phyloP scores from a whole-genome alignment of 2,329 filamentous ascomycete genomes.

The Penicillium olsonii region DNA sequence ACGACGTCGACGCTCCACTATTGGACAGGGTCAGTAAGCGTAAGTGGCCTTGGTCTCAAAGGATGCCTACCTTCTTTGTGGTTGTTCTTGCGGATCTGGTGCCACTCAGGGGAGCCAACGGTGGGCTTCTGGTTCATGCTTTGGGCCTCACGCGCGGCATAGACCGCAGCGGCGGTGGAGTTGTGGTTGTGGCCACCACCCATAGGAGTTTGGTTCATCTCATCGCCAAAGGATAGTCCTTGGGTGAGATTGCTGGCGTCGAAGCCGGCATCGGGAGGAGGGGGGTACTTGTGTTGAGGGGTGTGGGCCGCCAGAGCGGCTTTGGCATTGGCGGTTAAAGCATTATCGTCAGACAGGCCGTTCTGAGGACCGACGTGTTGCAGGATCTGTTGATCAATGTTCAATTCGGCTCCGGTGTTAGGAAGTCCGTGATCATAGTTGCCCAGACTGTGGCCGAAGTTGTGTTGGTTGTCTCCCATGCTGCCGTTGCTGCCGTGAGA shows the following conservation, averaged over 20 bases:
- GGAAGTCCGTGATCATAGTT: slow-evolving; percentile 44
- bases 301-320: slow-evolving; percentile 49
- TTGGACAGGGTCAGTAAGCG: slow-evolving; percentile 20
- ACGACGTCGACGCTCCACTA: slow-evolving; percentile 91
- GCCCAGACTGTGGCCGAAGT: slow-evolving; percentile 37
- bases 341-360: slow-evolving; percentile 51
- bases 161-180: slow-evolving; percentile 62
- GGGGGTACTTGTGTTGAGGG: slow-evolving; percentile 47
- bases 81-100: slow-evolving; percentile 94
- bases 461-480: slow-evolving; percentile 36
- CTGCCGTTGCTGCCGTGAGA: slow-evolving; percentile 44
- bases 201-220: slow-evolving; percentile 42
- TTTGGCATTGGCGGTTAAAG: slow-evolving; percentile 50
- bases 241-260: slow-evolving; percentile 40
- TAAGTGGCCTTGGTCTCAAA: not conserved
- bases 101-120: slow-evolving; percentile 97
- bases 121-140: slow-evolving; percentile 69
- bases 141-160: slow-evolving; percentile 55
- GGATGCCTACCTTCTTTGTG: slow-evolving; percentile 88
- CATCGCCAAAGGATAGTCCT: slow-evolving; percentile 41
- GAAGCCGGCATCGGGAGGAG: slow-evolving; percentile 43
- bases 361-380: slow-evolving; percentile 56
- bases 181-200: slow-evolving; percentile 40
- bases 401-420: slow-evolving; percentile 39
- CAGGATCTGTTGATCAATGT: slow-evolving; percentile 49